Evolutionary conservation across 1,284 basidiomycete species (phyloP).

Genomic region (Stygiomarasmius scandens): DNA sequence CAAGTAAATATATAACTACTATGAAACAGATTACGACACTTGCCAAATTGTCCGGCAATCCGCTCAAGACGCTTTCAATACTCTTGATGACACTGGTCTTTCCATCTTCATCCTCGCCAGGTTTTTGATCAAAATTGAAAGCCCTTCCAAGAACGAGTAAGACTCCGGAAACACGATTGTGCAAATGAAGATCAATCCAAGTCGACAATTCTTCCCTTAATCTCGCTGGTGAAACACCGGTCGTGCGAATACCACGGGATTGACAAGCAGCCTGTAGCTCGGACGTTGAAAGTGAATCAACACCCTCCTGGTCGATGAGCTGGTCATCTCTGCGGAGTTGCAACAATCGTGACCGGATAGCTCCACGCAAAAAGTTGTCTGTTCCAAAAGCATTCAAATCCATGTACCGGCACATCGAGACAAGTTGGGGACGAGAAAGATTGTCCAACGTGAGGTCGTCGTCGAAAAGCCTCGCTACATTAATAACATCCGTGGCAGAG

Average conservation of each 20-base stretch:
- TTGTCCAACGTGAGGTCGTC: conserved; percentile 99
- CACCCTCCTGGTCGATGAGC: conserved; percentile 87
- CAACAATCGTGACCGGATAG: conserved; percentile 85
- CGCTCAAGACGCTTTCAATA: conserved; percentile 90
- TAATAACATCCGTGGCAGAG: conserved; percentile 86
- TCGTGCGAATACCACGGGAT: conserved; percentile 90
- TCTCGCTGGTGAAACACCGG: conserved; percentile 80
- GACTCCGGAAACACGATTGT: conserved; percentile 89
- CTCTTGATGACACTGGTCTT: conserved; percentile 76
- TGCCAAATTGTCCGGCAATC: conserved; percentile 93
- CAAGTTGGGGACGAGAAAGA: conserved; percentile 93
- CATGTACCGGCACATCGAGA: conserved; percentile 98
- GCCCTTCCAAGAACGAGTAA: conserved; percentile 91
- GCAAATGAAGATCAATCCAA: conserved; percentile 94
- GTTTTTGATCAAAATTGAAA: conserved; percentile 88
- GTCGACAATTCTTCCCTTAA: conserved; percentile 88
- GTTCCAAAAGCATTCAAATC: conserved; percentile 98
- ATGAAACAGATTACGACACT: conserved; percentile 29
- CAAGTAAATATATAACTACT: conserved; percentile 15
- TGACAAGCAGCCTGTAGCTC: conserved; percentile 95
- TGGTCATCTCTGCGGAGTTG: conserved; percentile 92
- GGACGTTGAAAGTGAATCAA: conserved; percentile 86
- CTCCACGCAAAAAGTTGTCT: conserved; percentile 96
- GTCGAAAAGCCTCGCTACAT: conserved; percentile 95
- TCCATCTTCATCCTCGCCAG: conserved; percentile 75